These are phyloP conservation scores for Yamadazyma jaroonii DNA, from an alignment of 1,139 yeast genomes.

Conservation along the genomic window DNA sequence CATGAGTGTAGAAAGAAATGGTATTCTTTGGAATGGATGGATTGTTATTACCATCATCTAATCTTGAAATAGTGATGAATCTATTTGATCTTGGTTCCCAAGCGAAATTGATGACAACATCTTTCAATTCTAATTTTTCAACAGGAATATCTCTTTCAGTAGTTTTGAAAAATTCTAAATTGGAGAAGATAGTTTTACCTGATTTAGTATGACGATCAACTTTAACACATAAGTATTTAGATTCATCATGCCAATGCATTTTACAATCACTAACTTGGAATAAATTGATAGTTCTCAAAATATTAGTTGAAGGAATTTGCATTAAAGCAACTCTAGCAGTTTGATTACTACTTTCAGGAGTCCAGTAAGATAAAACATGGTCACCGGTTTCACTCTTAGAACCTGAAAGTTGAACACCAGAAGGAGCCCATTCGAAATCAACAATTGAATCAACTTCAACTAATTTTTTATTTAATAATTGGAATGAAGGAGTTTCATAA, in stretches of 20 bases:
- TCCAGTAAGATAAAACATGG: slow-evolving; percentile 88
- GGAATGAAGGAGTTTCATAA: slow-evolving; percentile 70
- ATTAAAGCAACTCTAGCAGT: slow-evolving; percentile 93
- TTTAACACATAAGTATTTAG: slow-evolving; percentile 83
- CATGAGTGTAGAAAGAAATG: slow-evolving; percentile 82
- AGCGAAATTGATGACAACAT: slow-evolving; percentile 81
- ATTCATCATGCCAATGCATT: slow-evolving; percentile 93
- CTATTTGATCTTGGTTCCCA: slow-evolving; percentile 96
- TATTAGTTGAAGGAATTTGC: slow-evolving; percentile 81
- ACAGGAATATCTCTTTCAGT: slow-evolving; percentile 91
- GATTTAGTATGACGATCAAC: slow-evolving; percentile 97
- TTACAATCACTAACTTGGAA: slow-evolving; percentile 93
- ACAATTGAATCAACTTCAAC: slow-evolving; percentile 81
- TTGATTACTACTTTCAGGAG: slow-evolving; percentile 90
- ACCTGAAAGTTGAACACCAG: slow-evolving; percentile 67
- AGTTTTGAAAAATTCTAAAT: slow-evolving; percentile 87
- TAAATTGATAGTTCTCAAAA: slow-evolving; percentile 86
- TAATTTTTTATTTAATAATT: slow-evolving; percentile 79
- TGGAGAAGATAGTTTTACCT: slow-evolving; percentile 86
- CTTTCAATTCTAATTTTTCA: slow-evolving; percentile 90
- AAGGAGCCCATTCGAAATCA: slow-evolving; percentile 96
- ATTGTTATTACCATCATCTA: slow-evolving; percentile 59
- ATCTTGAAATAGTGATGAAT: slow-evolving; percentile 73
- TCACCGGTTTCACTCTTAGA: slow-evolving; percentile 53
- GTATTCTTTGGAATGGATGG: slow-evolving; percentile 71